phyloP scores from a whole-genome alignment of 2,329 filamentous ascomycete genomes.

The Epichloe baconii region DNA sequence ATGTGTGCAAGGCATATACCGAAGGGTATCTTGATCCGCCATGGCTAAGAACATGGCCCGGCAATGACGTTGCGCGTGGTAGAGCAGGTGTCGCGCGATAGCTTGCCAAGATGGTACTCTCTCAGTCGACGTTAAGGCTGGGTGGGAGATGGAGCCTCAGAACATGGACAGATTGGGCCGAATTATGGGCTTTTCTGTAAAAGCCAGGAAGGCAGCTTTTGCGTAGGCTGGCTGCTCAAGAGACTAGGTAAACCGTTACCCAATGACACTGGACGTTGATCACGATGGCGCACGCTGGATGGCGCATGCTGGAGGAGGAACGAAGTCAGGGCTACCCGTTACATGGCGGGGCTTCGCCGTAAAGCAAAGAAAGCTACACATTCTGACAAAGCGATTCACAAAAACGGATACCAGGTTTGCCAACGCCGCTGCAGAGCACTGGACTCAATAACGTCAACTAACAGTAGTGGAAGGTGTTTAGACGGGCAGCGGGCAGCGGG shows the following conservation, averaged over 20 bases:
- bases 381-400: neutral
- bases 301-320: neutral
- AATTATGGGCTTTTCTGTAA: neutral
- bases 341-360: conserved; percentile 5
- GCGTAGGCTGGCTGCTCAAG: neutral
- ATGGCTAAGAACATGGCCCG: conserved; percentile 5
- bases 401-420: too few relatives aligned
- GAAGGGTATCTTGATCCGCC: conserved; percentile 4
- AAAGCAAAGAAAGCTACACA: neutral
- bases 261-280: neutral
- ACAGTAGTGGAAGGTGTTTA: too few relatives aligned
- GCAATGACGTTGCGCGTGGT: neutral
- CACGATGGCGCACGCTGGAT: neutral
- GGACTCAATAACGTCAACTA: neutral
- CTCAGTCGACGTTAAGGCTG: neutral
- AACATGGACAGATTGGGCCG: neutral
- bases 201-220: neutral
- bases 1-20: conserved; percentile 18
- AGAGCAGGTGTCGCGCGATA: too few relatives aligned
- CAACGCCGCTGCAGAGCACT: neutral
- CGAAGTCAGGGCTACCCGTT: conserved; percentile 2
- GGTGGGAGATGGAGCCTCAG: neutral
- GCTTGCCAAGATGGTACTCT: neutral
- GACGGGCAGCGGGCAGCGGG: too few relatives aligned
- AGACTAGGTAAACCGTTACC: neutral